phyloP scores from a whole-genome alignment of 2,329 filamentous ascomycete genomes.

The Tolypocladium cylindrosporum region DNA sequence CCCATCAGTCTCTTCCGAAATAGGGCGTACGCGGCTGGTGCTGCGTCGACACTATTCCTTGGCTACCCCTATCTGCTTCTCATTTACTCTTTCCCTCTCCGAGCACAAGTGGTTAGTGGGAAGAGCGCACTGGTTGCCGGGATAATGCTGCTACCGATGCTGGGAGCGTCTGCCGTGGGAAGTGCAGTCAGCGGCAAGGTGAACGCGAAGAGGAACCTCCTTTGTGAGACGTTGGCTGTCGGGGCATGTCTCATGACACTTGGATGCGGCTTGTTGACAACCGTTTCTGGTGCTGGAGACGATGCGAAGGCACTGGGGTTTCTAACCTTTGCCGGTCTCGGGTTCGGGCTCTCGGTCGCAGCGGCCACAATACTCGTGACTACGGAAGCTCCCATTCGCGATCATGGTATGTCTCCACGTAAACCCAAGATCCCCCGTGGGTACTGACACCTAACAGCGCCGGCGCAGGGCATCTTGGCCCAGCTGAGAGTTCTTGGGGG shows the following conservation, averaged over 20 bases:
- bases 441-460: constrained; percentile 20
- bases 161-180: constrained; percentile 36
- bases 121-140: constrained; percentile 36
- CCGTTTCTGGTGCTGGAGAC: constrained; percentile 17
- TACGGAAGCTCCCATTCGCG: constrained; percentile 29
- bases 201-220: constrained; percentile 29
- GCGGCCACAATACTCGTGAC: constrained; percentile 35
- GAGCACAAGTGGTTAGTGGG: constrained; percentile 38
- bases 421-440: neutral
- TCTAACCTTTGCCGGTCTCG: constrained; percentile 39
- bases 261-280: constrained; percentile 37
- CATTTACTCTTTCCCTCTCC: constrained; percentile 38
- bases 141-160: constrained; percentile 42
- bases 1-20: constrained; percentile 38
- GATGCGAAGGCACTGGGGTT: constrained; percentile 38
- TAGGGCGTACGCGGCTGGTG: constrained; percentile 30
- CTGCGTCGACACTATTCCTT: constrained; percentile 34
- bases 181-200: constrained; percentile 30
- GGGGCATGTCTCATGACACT: constrained; percentile 33
- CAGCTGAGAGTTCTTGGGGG: constrained; percentile 43
- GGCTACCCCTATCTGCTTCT: constrained; percentile 41
- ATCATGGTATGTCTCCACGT: constrained; percentile 29
- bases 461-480: constrained; percentile 42
- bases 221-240: constrained; percentile 31
- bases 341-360: constrained; percentile 38